Base-by-base conservation (phyloP, 2,329 filamentous ascomycete species). In the Byssochlamys sp. region DNA sequence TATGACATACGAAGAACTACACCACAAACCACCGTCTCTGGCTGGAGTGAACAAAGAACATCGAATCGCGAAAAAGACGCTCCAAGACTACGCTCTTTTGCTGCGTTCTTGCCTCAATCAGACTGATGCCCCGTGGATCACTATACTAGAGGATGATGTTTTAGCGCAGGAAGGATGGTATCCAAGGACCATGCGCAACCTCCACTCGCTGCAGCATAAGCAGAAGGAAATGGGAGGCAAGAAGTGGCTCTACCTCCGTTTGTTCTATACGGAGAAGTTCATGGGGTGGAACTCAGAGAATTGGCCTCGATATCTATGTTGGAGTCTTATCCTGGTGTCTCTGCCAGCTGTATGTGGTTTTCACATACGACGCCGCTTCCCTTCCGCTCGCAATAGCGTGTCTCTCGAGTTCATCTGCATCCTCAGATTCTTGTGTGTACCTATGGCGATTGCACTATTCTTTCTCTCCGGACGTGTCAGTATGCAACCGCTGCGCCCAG, bases 101-200 rank as follows among this genome's bases (percentile, higher is more conserved):
- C 65, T 79, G 12, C 67, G 72, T 49, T 69, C 70, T 6, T 79
- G 77, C 63, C 65, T 71, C 35, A 64, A 70, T 5, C 14, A 26
- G 52, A 71, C 69, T 7, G 69, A 70, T 25, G 72, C 75, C 9
- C 71, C 70, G 7, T 78, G 77, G 63, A 72, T 77, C 54, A 67
- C 72, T 19, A 73, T 80, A 56, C 64, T 80, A 7, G 78, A 80
- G 61, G 78, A 80, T 58, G 78, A 80, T 58, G 71, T 75, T 6
- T 60, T 80, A 9, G 77, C 76, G 31, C 71, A 76, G 64, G 72
- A 75, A 35, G 72, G 73, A 7, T 80, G 78, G 78, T 78, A 75
- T 59, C 66, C 71, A 39, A 70, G 73, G 9, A 75, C 74, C 0
- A 66, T 75, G 57, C 60, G 69, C 12, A 76, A 68, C 2, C 64